Evolutionary conservation across 2,329 filamentous ascomycete genomes (phyloP).

Genomic region (Escovopsis weberi): DNA sequence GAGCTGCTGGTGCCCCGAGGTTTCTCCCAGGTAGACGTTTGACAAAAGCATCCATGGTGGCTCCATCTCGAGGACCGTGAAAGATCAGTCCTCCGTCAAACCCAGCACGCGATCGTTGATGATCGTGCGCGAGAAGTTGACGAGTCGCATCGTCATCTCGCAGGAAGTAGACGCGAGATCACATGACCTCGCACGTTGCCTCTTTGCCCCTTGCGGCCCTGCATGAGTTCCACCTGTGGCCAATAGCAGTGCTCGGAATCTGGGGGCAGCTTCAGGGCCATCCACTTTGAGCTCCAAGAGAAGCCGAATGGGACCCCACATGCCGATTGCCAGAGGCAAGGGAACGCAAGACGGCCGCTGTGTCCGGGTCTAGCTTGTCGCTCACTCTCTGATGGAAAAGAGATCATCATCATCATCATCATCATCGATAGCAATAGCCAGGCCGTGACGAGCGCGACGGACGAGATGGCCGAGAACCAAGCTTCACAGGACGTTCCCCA

Average conservation of each 20-base stretch:
- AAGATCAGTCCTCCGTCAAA: background rate
- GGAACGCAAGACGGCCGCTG: too few species aligned
- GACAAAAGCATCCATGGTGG: slow-evolving; percentile 25
- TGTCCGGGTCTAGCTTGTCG: too few species aligned
- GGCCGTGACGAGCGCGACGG: slow-evolving; percentile 14
- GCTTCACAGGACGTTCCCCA: slow-evolving; percentile 9
- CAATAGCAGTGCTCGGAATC: too few species aligned
- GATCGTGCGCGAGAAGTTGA: background rate
- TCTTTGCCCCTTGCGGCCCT: too few species aligned
- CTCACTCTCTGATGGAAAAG: too few species aligned
- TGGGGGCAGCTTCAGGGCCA: too few species aligned
- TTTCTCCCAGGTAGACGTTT: slow-evolving; percentile 14
- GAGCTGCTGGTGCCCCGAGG: background rate
- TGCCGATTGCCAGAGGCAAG: too few species aligned
- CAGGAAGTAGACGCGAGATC: slow-evolving; percentile 4
- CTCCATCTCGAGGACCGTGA: slow-evolving; percentile 2
- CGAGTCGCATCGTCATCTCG: background rate
- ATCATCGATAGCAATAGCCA: slow-evolving; percentile 1
- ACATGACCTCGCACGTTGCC: slow-evolving; percentile 1
- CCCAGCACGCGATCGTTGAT: background rate
- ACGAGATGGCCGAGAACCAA: slow-evolving; percentile 13
- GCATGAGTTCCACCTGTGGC: too few species aligned
- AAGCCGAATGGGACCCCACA: too few species aligned
- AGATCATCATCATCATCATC: too few species aligned
- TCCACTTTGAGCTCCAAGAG: too few species aligned